A percentile compares a stretch with the other conserved stretches of the same genome.
Evolutionary conservation across 2,329 filamentous ascomycete species (phyloP).

Genomic region (Epichloe gansuensis): DNA sequence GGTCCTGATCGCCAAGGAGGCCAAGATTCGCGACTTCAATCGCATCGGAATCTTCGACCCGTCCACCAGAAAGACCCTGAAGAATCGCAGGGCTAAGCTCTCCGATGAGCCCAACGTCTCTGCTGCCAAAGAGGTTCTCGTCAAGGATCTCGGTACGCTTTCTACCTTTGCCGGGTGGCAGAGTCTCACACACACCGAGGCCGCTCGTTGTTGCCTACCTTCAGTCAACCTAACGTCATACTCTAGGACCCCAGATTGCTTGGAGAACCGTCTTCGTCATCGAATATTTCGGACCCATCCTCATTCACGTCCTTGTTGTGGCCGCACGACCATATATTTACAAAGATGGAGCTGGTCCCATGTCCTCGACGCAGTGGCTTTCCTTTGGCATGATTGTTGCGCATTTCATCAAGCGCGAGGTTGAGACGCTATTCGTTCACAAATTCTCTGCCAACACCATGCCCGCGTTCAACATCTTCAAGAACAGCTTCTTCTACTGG

Average conservation of each 20-base stretch:
- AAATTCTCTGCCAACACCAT: constrained; percentile 92
- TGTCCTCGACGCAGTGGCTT: constrained; percentile 59
- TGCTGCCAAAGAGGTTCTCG: constrained; percentile 49
- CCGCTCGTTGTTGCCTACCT: no score
- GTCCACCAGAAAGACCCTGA: constrained; percentile 47
- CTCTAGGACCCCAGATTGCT: constrained; percentile 66
- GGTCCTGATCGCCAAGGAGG: constrained; percentile 36
- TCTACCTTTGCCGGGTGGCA: background rate
- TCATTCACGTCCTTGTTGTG: constrained; percentile 69
- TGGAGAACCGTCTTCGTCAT: constrained; percentile 93
- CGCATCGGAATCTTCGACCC: constrained; percentile 51
- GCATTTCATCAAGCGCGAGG: constrained; percentile 91
- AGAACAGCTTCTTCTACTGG: constrained; percentile 96
- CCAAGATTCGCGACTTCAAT: constrained; percentile 43
- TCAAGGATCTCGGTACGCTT: constrained; percentile 79
- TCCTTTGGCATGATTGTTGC: constrained; percentile 59
- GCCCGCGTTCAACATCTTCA: constrained; percentile 82
- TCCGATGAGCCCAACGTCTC: constrained; percentile 34
- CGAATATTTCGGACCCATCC: constrained; percentile 84
- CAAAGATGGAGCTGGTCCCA: constrained; percentile 28
- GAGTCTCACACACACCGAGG: no score
- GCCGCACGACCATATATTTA: constrained; percentile 55
- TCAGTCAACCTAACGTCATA: background rate
- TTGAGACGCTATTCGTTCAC: constrained; percentile 89
- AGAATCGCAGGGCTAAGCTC: constrained; percentile 45